Conservation (phyloP, 306 rosid species). For the Lathyrus sativus region DNA sequence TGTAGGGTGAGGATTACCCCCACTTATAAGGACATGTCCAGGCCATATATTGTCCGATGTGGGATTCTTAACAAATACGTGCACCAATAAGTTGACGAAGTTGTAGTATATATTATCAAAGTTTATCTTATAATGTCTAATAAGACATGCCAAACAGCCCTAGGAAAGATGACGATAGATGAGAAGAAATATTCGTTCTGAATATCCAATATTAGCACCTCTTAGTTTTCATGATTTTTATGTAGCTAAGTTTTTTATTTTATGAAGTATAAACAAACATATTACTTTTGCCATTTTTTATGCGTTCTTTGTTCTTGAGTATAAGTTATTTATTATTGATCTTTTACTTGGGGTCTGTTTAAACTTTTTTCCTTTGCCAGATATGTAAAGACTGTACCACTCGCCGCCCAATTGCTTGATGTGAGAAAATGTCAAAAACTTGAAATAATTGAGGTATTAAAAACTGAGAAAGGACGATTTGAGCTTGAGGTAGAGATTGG, state of each 20-base stretch:
- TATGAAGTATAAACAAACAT: not conserved
- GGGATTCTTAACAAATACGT: too few species aligned
- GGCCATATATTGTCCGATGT: too few species aligned
- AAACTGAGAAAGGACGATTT: slow-evolving; percentile 64
- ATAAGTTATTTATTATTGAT: slow-evolving; percentile 7
- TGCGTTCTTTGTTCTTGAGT: slow-evolving; percentile 11
- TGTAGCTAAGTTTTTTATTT: slow-evolving; percentile 6
- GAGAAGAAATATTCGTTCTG: not conserved
- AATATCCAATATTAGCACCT: slow-evolving; percentile 5
- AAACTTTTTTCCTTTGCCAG: slow-evolving; percentile 44
- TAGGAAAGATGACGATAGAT: not conserved
- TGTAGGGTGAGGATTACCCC: too few species aligned
- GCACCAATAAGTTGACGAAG: too few species aligned
- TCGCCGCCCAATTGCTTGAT: slow-evolving; percentile 91
- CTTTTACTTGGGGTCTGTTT: slow-evolving; percentile 27
- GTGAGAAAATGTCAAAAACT: slow-evolving; percentile 91
- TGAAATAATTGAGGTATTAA: slow-evolving; percentile 71
- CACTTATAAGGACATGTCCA: too few species aligned
- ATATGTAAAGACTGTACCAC: slow-evolving; percentile 93
- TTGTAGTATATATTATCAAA: too few species aligned
- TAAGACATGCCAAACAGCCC: too few species aligned
- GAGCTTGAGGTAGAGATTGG: slow-evolving; percentile 91
- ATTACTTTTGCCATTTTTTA: not conserved
- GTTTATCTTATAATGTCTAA: too few species aligned
- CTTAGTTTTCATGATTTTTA: slow-evolving; percentile 11